A percentile compares a stretch with the other conserved stretches of the same genome.
Evolutionary conservation across 139 green algal genomes (phyloP).

Genomic region (Chlamydomonas incerta): DNA sequence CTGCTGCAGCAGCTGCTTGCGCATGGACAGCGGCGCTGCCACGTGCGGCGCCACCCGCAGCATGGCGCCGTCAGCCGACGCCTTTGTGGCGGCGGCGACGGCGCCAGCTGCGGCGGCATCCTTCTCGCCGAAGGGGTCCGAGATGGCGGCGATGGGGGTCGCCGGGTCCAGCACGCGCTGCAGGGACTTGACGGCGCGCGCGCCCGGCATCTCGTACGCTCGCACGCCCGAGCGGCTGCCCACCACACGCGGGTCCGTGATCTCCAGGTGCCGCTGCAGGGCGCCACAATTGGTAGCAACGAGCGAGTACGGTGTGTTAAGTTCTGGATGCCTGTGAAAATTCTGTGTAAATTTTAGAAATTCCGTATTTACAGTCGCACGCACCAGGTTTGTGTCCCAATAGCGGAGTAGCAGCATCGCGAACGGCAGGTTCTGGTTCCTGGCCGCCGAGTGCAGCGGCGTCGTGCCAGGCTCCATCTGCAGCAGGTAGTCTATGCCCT

Average conservation of each 20-base stretch:
- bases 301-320: no score
- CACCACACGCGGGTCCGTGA: conserved; percentile 35
- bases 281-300: no score
- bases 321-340: no score
- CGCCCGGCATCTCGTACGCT: conserved; percentile 9
- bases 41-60: not conserved
- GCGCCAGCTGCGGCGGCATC: not conserved
- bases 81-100: not conserved
- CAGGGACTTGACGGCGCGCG: not conserved
- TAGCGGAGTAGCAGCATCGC: conserved; percentile 25
- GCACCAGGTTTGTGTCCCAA: conserved; percentile 5
- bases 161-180: conserved; percentile 6
- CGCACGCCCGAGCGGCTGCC: not conserved
- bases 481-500: conserved; percentile 3
- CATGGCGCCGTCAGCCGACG: not conserved
- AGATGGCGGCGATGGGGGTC: not conserved
- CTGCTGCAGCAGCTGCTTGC: no score
- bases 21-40: no score
- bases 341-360: no score
- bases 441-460: not conserved
- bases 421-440: not conserved
- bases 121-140: not conserved
- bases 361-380: no score
- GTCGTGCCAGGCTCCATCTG: conserved; percentile 3
- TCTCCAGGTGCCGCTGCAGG: not conserved